Conservation (phyloP, 352 stramenopile genomes). For the Globisporangium nagaii region DNA sequence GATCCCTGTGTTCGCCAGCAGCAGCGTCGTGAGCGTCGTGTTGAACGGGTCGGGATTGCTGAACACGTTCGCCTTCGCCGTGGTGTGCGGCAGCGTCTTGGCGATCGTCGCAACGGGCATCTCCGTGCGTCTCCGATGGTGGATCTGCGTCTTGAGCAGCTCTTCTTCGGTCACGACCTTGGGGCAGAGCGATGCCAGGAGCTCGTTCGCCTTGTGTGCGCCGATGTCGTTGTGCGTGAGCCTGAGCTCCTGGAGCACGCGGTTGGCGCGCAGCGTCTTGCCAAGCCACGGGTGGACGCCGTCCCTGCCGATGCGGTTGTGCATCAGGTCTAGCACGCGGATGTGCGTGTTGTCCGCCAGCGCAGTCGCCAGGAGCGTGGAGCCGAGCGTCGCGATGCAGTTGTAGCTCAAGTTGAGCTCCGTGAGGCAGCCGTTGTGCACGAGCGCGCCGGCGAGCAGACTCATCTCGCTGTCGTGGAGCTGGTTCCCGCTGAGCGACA, state of each 20-base stretch:
- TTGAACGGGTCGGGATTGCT: slow-evolving; percentile 31
- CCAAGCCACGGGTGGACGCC: slow-evolving; percentile 62
- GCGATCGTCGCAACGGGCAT: slow-evolving; percentile 9
- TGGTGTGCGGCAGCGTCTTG: not conserved
- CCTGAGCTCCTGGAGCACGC: slow-evolving; percentile 37
- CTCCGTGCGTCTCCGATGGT: slow-evolving; percentile 15
- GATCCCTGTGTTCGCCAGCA: slow-evolving; percentile 59
- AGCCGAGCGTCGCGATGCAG: slow-evolving; percentile 41
- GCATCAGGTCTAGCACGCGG: slow-evolving; percentile 46
- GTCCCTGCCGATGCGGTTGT: slow-evolving; percentile 61
- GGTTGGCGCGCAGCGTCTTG: slow-evolving; percentile 45
- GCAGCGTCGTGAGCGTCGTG: slow-evolving; percentile 44
- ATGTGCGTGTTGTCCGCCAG: slow-evolving; percentile 36
- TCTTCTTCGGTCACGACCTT: slow-evolving; percentile 39
- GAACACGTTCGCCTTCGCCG: too few species aligned
- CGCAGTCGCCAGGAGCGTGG: slow-evolving; percentile 43
- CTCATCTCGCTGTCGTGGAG: slow-evolving; percentile 46
- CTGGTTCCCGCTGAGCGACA: slow-evolving; percentile 67
- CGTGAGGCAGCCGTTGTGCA: slow-evolving; percentile 39
- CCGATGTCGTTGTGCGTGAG: slow-evolving; percentile 70
- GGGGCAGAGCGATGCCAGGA: slow-evolving; percentile 41
- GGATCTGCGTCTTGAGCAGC: slow-evolving; percentile 46
- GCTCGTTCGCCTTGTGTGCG: slow-evolving; percentile 41
- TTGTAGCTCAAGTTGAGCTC: slow-evolving; percentile 76
- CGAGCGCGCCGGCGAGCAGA: slow-evolving; percentile 45